phyloP scores from a whole-genome alignment of 352 stramenopile genomes.

The Pythium biforme region DNA sequence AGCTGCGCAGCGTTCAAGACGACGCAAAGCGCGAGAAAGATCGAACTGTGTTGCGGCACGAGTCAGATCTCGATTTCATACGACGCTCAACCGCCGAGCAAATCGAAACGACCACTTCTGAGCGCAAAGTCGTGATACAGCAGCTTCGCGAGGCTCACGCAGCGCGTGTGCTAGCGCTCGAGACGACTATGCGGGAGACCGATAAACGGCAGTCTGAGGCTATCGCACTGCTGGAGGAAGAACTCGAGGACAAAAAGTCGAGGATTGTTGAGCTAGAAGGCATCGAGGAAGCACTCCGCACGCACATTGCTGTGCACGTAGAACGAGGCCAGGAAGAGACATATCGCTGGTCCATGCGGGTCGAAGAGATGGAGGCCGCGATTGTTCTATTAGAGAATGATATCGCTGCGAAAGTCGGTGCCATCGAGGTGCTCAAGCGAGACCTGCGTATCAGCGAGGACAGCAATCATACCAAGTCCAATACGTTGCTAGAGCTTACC shows the following conservation, averaged over 20 bases:
- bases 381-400: constrained; percentile 1
- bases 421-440: constrained; percentile 32
- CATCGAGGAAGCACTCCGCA: constrained; percentile 8
- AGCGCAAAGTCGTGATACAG: constrained; percentile 30
- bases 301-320: not conserved
- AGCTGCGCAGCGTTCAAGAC: constrained; percentile 11
- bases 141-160: constrained; percentile 49
- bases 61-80: constrained; percentile 45
- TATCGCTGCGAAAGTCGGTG: constrained; percentile 27
- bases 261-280: constrained; percentile 30
- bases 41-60: constrained; percentile 35
- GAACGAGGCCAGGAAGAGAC: constrained; percentile 9
- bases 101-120: constrained; percentile 30
- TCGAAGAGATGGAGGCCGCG: constrained; percentile 43
- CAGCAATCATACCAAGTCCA: constrained; percentile 49
- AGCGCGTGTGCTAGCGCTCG: constrained; percentile 37
- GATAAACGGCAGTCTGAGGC: constrained; percentile 30
- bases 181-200: constrained; percentile 47
- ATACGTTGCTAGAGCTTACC: constrained; percentile 69
- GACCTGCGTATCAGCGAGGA: constrained; percentile 37
- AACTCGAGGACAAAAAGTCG: constrained; percentile 27
- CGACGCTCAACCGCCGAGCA: constrained; percentile 36
- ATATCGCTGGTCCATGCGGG: constrained; percentile 17
- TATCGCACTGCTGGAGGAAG: constrained; percentile 15
- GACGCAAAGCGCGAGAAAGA: constrained; percentile 27